These are phyloP conservation scores for Fabrea salina DNA, from an alignment of 169 alveolate genomes.

Conservation along the genomic window DNA sequence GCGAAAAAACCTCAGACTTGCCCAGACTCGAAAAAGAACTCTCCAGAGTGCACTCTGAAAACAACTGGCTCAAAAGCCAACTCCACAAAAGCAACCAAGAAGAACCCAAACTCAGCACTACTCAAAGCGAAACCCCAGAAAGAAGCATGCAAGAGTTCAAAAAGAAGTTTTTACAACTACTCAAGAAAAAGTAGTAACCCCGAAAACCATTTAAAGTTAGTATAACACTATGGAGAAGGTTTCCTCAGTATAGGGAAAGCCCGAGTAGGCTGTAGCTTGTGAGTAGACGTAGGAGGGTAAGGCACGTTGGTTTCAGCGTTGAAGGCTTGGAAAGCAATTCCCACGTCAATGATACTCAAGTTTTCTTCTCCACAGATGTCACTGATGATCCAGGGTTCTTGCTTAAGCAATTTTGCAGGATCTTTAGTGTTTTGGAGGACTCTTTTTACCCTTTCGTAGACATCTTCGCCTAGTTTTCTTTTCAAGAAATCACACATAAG, in stretches of 20 bases:
- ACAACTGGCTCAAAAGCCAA: no score
- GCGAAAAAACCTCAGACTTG: no score
- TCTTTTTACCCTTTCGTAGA: neutral
- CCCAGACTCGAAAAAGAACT: no score
- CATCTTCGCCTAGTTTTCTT: slow-evolving; percentile 26
- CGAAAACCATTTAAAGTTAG: no score
- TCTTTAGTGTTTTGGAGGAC: neutral
- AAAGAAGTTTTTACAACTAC: no score
- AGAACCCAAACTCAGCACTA: no score
- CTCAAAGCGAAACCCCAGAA: no score
- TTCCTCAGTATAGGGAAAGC: neutral
- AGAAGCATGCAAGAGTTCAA: no score
- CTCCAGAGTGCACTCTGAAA: no score
- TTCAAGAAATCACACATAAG: slow-evolving; percentile 24
- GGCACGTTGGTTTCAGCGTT: neutral
- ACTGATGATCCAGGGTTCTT: slow-evolving; percentile 27
- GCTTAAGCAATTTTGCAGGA: slow-evolving; percentile 1
- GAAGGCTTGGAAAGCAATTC: slow-evolving; percentile 12
- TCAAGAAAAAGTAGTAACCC: no score
- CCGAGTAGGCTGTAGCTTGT: neutral
- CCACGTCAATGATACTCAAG: slow-evolving; percentile 27
- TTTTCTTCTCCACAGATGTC: slow-evolving; percentile 31
- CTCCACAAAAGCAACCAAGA: no score
- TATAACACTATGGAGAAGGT: no score
- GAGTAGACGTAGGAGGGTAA: slow-evolving; percentile 35